Evolutionary conservation across 768 basidiomycete species (phyloP), one percentile per base, ranked within the genome.

Genomic region (Kwoniella bestiolae): DNA sequence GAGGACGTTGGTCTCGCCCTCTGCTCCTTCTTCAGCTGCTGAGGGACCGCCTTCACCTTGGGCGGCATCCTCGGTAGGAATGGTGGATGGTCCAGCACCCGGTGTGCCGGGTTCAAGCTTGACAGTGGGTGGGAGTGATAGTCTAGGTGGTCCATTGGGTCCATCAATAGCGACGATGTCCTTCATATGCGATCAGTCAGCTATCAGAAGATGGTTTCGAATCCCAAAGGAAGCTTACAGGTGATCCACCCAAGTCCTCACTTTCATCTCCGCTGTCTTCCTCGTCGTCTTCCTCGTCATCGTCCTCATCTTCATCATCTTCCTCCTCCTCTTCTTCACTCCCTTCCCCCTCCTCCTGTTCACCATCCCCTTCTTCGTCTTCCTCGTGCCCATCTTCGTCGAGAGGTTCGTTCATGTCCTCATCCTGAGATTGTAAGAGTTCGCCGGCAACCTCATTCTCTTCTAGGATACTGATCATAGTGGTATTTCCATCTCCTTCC

Each of bases 241-340:
- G 63, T 2, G 58, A 65, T 6, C 67, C 70, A 26, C 63, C 71
- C 8, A 73, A 34, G 31, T 73, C 68, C 45, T 68, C 69, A 57
- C 66, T 68, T 51, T 70, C 69, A 23, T 64, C 66, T n/a, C 65
- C 68, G 49, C 52, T 59, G 44, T 56, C 49, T 31, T 66, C 68
- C 23, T 65, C 63, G 26, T 65, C 65, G 14, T 70, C 71, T 1
- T 68, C 69, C 12, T 71, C 72, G 1, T 61, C 72, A 16, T 71
- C 72, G 6, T 65, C 67, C 8, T 70, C 68, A 25, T 51, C 58
- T n/a, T 52, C 67, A 7, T 56, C 61, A 4, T 46, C 66, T 14
- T 61, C 72, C 8, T 44, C 66, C 46, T 46, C 59, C 1, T 49
- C 68, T 28, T 61, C 68, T 14, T 59, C 65, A 9, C 32, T 68